These are phyloP conservation scores for Volvox africanus DNA, from an alignment of 139 green algal genomes.

Conservation along the genomic window DNA sequence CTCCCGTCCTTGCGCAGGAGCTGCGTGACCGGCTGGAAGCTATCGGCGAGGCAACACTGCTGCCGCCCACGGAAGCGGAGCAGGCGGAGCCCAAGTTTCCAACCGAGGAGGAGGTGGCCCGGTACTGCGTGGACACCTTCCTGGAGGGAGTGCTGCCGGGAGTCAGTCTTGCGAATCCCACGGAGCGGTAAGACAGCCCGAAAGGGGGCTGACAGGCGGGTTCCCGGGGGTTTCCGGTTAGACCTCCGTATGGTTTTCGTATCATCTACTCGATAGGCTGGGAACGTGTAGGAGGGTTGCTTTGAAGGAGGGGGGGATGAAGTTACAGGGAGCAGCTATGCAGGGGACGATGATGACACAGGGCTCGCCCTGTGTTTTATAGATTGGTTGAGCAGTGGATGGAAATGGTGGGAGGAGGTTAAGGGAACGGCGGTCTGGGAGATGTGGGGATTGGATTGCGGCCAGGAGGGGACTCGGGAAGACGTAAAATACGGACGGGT, in stretches of 20 bases:
- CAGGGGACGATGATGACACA: no score
- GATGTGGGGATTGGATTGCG: no score
- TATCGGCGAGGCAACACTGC: conserved; percentile 40
- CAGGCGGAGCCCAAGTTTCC: neutral
- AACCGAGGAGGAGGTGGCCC: neutral
- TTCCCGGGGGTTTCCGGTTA: no score
- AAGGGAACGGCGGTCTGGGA: no score
- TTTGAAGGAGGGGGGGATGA: neutral
- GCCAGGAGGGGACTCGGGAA: no score
- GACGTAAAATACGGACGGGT: no score
- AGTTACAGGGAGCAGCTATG: neutral
- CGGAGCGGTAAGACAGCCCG: neutral
- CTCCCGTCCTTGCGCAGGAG: neutral
- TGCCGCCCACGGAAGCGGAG: conserved; percentile 41
- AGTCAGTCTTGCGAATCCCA: conserved; percentile 46
- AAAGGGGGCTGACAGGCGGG: neutral
- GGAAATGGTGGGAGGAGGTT: no score
- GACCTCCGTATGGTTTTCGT: no score
- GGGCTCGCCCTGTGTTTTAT: no score
- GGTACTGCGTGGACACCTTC: conserved; percentile 34
- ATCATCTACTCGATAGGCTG: no score
- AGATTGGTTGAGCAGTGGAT: no score
- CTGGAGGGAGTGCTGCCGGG: conserved; percentile 60
- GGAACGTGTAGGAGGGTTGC: no score
- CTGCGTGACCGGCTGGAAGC: conserved; percentile 28